Evolutionary conservation across 192 early-diverging fungal genomes (phyloP).

Genomic region (Backusella morwellensis): DNA sequence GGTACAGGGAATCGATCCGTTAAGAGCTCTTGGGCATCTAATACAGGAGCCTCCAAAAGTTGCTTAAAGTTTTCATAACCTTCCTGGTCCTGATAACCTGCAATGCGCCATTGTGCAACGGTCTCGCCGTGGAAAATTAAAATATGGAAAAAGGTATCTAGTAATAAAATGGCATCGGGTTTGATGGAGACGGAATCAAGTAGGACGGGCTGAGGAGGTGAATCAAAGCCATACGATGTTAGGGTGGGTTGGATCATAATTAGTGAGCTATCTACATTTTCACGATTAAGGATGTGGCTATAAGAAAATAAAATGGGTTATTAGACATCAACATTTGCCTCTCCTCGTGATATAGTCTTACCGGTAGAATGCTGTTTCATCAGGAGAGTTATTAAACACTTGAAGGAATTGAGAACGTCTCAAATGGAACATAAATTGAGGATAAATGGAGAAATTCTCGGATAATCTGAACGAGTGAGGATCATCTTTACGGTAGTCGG

Average conservation of each 20-base stretch:
- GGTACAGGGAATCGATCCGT: slow-evolving; percentile 96
- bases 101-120: slow-evolving; percentile 95
- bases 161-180: slow-evolving; percentile 84
- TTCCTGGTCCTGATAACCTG: slow-evolving; percentile 92
- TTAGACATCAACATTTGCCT: background rate
- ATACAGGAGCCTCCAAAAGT: slow-evolving; percentile 85
- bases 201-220: slow-evolving; percentile 84
- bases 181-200: slow-evolving; percentile 99
- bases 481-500: slow-evolving; percentile 95
- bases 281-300: slow-evolving; percentile 91
- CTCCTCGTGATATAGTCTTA: slow-evolving; percentile 25
- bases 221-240: slow-evolving; percentile 89
- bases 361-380: slow-evolving; percentile 93
- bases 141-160: slow-evolving; percentile 99
- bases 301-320: background rate
- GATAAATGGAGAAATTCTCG: slow-evolving; percentile 97
- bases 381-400: slow-evolving; percentile 98
- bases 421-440: slow-evolving; percentile 99
- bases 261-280: slow-evolving; percentile 95
- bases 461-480: slow-evolving; percentile 86
- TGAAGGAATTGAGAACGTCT: slow-evolving; percentile 96
- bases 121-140: slow-evolving; percentile 99
- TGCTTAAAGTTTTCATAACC: slow-evolving; percentile 94
- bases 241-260: slow-evolving; percentile 99
- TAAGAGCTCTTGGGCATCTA: slow-evolving; percentile 92